Evolutionary conservation across 768 basidiomycete genomes (phyloP), one percentile per base, ranked within the genome.

Genomic region (Tylopilus intermedius): DNA sequence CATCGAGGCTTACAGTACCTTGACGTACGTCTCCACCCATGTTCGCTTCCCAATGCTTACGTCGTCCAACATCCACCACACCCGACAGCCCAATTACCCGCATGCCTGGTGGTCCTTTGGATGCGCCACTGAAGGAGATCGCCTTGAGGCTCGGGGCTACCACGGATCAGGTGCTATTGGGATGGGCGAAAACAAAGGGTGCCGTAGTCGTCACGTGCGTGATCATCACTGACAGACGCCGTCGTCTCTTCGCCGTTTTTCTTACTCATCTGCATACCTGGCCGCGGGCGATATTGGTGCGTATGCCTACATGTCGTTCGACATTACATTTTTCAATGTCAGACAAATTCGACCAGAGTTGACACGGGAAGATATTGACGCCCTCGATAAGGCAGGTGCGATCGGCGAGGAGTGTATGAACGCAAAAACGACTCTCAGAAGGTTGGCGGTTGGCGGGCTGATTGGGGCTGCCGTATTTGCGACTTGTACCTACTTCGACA

Each of bases 181-280:
- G 84, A 0, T 88, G 87, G 87, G 75, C 79, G 5, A 86, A 82
- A 61, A 73, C 79, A 7, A 90, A 91, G 63, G 84, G 82, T 14
- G 79, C 78, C 0, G 79, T 86, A 6, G 77, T 78, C 21, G 76
- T 88, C 56, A 88, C 85, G 81, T 87, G 63, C 21, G 73, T 43
- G 11, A 26, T 24, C 24, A 24, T 24, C 24, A 24, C 24, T 24
- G 24, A 5, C 27, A 2, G 18, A 30, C 18, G 10, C 14, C 8
- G n/a, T 5, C 4, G n/a, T n/a, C 35, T 37, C 14, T 7, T 37
- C 7, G 14, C 15, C 4, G 3, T 10, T 11, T 8, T 21, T 8
- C 26, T 37, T 15, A 14, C 44, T 29, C 3, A 3, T 43, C 33
- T 29, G 22, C 32, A 11, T 41, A 4, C 42, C 6, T 88, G 35